Conservation (phyloP, 306 rosid species). For the Medicago lupulina region DNA sequence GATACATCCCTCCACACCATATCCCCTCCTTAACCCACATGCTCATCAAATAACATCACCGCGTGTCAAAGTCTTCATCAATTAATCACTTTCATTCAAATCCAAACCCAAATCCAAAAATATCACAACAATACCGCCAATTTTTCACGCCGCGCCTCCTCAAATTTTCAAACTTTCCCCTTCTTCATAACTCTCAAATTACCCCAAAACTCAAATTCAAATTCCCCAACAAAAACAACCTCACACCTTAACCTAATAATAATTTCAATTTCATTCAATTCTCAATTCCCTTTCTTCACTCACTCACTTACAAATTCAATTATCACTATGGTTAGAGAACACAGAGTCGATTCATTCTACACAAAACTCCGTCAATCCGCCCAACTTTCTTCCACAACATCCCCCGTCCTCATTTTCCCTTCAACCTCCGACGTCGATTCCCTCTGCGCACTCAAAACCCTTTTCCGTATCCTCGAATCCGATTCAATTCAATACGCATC, state of each 20-base stretch:
- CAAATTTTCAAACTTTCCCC: background rate
- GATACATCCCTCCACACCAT: background rate
- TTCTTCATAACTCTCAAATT: background rate
- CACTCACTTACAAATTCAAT: too few relatives aligned
- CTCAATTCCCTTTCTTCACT: background rate
- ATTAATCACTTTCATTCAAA: background rate
- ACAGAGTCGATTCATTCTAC: slow-evolving; percentile 72
- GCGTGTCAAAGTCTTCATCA: background rate
- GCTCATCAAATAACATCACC: background rate
- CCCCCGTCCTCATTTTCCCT: slow-evolving; percentile 83
- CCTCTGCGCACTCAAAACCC: slow-evolving; percentile 76
- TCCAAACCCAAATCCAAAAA: background rate
- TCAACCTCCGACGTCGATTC: slow-evolving; percentile 95
- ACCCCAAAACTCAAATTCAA: background rate
- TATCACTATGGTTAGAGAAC: slow-evolving; percentile 67
- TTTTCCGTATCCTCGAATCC: slow-evolving; percentile 78
- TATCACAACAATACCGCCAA: background rate
- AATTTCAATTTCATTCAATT: too few relatives aligned
- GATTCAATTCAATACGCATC: slow-evolving; percentile 81
- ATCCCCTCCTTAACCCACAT: background rate
- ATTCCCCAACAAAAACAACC: background rate
- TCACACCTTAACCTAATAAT: background rate
- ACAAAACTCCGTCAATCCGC: slow-evolving; percentile 66
- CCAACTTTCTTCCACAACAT: slow-evolving; percentile 47
- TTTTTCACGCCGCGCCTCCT: slow-evolving; percentile 8